A percentile compares a stretch with the other conserved stretches of the same genome.
Evolutionary conservation across 148 eudicot genomes (phyloP).

Genomic region (Bassia scoparia): DNA sequence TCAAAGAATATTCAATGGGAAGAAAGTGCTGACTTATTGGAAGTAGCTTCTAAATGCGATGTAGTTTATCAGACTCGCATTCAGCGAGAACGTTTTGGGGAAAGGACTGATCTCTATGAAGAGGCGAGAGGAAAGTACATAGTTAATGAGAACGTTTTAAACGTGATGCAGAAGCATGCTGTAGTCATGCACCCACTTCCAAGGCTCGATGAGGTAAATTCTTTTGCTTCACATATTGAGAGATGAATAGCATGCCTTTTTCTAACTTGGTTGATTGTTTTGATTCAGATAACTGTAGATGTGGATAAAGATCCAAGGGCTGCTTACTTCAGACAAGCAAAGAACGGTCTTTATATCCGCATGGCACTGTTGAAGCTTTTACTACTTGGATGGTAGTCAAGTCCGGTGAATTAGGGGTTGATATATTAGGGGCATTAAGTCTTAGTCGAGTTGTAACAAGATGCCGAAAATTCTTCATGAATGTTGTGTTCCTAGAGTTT

Average conservation of each 20-base stretch:
- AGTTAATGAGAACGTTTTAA: slow-evolving; percentile 53
- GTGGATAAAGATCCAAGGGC: slow-evolving; percentile 96
- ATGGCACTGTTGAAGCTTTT: slow-evolving; percentile 90
- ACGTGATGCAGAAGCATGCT: slow-evolving; percentile 83
- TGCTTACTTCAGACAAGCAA: slow-evolving; percentile 98
- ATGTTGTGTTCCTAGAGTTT: neutral
- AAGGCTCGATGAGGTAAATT: slow-evolving; percentile 90
- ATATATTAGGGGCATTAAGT: neutral
- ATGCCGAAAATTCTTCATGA: neutral
- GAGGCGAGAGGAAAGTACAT: slow-evolving; percentile 90
- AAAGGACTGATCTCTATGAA: slow-evolving; percentile 69
- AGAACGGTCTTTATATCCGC: slow-evolving; percentile 86
- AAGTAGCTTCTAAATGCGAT: slow-evolving; percentile 97
- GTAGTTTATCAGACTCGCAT: slow-evolving; percentile 98
- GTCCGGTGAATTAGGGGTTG: slow-evolving; percentile 2
- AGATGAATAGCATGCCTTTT: neutral
- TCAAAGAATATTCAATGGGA: slow-evolving; percentile 80
- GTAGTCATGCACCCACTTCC: slow-evolving; percentile 97
- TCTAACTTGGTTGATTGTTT: neutral
- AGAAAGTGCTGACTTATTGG: slow-evolving; percentile 82
- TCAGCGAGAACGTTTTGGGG: slow-evolving; percentile 88
- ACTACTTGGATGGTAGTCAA: slow-evolving; percentile 81
- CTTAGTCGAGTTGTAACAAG: neutral
- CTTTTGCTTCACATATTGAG: neutral
- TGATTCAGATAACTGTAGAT: slow-evolving; percentile 74